Evolutionary conservation across 768 basidiomycete genomes (phyloP).

Genomic region (Tricholoma sp.): DNA sequence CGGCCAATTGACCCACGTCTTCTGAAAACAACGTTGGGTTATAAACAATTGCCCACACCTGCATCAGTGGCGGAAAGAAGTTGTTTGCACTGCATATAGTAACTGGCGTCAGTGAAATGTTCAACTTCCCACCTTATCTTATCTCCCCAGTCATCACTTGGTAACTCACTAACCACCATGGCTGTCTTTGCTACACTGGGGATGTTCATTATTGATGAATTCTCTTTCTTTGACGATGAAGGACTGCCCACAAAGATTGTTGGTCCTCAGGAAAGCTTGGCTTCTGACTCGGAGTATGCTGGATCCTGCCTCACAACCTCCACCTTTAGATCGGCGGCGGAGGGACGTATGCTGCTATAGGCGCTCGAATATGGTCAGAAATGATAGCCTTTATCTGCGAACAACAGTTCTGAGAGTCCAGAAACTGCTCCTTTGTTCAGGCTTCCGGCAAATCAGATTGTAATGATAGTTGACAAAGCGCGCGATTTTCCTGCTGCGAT

Average conservation of each 20-base stretch:
- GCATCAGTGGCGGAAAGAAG: slow-evolving; percentile 24
- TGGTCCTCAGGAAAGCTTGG: slow-evolving; percentile 43
- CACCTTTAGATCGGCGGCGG: slow-evolving; percentile 76
- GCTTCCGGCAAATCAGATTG: slow-evolving; percentile 59
- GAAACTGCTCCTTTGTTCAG: slow-evolving; percentile 30
- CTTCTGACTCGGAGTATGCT: slow-evolving; percentile 3
- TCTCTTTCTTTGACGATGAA: slow-evolving; percentile 53
- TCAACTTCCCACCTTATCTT: slow-evolving; percentile 11
- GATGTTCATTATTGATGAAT: slow-evolving; percentile 88
- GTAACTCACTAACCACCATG: slow-evolving; percentile 14
- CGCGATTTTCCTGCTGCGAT: slow-evolving; percentile 64
- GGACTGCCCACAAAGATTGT: slow-evolving; percentile 45
- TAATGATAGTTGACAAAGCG: slow-evolving; percentile 85
- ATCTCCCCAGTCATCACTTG: slow-evolving; percentile 5
- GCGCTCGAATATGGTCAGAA: slow-evolving; percentile 72
- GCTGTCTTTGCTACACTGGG: slow-evolving; percentile 63
- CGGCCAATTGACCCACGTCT: slow-evolving; percentile 24
- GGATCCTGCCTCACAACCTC: neutral
- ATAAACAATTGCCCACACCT: slow-evolving; percentile 42
- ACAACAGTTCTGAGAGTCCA: neutral
- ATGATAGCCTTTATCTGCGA: neutral
- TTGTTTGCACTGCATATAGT: no score
- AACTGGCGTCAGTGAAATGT: no score
- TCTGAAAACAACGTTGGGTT: slow-evolving; percentile 35
- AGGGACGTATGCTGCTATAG: slow-evolving; percentile 77